Percentiles rank a stretch among this genome's conserved stretches.
These are phyloP conservation scores for Aureobasidium sp. DNA, from an alignment of 2,329 filamentous ascomycete species.

Conservation along the genomic window DNA sequence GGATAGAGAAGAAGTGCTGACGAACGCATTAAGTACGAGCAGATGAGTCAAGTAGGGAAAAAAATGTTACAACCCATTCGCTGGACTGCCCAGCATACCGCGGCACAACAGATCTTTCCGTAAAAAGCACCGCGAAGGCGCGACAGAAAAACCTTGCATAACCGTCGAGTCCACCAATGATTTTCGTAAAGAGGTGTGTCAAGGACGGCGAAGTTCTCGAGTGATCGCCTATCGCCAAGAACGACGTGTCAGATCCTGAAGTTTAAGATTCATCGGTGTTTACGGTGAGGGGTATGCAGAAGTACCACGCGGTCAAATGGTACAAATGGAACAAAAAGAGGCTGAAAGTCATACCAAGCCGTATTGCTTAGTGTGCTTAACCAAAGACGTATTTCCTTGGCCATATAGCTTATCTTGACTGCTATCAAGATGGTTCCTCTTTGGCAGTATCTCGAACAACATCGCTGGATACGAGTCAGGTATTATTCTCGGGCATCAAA, in stretches of 20 bases:
- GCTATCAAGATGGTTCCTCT: background rate
- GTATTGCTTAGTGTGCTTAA: conserved; percentile 1
- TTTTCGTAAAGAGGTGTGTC: background rate
- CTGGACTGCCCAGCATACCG: background rate
- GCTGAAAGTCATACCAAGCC: background rate
- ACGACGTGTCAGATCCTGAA: background rate
- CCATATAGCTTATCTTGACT: background rate
- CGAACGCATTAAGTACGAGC: background rate
- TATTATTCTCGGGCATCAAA: background rate
- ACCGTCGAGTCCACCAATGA: conserved; percentile 2
- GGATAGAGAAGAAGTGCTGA: background rate
- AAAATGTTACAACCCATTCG: background rate
- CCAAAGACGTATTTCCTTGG: background rate
- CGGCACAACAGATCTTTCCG: conserved; percentile 3
- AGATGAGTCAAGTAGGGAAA: background rate
- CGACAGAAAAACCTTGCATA: background rate
- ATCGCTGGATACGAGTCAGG: background rate
- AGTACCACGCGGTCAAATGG: background rate
- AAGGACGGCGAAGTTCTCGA: background rate
- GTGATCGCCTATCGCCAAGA: background rate
- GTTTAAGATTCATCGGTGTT: background rate
- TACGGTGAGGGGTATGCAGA: conserved; percentile 1
- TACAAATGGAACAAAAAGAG: background rate
- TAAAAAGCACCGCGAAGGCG: background rate
- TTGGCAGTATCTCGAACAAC: background rate